phyloP scores from a whole-genome alignment of 2,329 filamentous ascomycete genomes.

The Tolypocladium tundrense region DNA sequence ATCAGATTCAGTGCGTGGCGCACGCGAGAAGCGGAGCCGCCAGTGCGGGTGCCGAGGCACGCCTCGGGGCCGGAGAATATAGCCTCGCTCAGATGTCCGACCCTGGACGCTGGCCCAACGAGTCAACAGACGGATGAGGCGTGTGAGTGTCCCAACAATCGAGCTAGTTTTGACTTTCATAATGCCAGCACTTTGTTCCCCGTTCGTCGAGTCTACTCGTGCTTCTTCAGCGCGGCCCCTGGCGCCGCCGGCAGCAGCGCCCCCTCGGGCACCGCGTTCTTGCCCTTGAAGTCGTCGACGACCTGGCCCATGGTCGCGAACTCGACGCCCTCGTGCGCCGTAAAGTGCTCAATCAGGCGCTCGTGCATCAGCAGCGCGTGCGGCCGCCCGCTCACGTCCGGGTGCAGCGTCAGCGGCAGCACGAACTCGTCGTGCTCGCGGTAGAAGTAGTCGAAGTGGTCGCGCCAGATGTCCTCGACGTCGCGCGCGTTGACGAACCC shows the following conservation, averaged over 20 bases:
- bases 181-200: no score
- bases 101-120: not conserved
- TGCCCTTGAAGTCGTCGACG: constrained; percentile 61
- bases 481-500: constrained; percentile 48
- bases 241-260: constrained; percentile 47
- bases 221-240: not conserved
- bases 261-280: constrained; percentile 44
- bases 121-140: not conserved
- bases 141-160: not conserved
- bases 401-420: constrained; percentile 69
- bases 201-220: not conserved
- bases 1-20: not conserved
- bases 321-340: constrained; percentile 48
- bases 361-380: constrained; percentile 68
- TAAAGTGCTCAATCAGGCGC: constrained; percentile 55
- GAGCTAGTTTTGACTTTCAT: not conserved
- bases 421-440: constrained; percentile 67
- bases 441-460: constrained; percentile 66
- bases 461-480: constrained; percentile 54
- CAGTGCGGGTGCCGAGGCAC: not conserved
- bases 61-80: not conserved
- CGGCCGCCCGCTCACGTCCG: constrained; percentile 60
- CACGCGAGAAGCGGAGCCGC: not conserved
- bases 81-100: not conserved
- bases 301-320: constrained; percentile 64